Evolutionary conservation across 345 rosid genomes (phyloP).

Genomic region (Conringia planisiliqua): DNA sequence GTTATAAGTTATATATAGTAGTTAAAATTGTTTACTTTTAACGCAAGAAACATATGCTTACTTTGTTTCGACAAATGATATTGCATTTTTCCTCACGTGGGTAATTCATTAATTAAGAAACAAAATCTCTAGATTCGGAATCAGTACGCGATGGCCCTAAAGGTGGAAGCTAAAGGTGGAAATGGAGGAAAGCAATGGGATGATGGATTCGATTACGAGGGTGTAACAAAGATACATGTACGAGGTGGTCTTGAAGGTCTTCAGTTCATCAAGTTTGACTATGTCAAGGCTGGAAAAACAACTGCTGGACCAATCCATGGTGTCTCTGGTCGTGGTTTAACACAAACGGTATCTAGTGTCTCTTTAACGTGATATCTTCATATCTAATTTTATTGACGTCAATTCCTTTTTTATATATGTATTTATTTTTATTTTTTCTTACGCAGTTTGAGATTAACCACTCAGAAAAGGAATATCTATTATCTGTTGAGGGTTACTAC

Average conservation of each 20-base stretch:
- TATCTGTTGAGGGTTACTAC: conserved; percentile 15
- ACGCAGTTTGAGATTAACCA: conserved; percentile 8
- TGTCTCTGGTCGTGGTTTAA: neutral
- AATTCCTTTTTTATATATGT: neutral
- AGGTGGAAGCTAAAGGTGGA: conserved; percentile 23
- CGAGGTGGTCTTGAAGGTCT: neutral
- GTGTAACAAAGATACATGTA: conserved; percentile 4
- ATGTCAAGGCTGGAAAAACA: neutral
- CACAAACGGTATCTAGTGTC: neutral
- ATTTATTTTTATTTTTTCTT: neutral
- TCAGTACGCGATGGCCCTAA: neutral
- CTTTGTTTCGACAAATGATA: neutral
- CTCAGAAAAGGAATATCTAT: neutral
- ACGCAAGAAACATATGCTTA: neutral
- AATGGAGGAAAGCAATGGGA: conserved; percentile 24
- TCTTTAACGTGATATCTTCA: neutral
- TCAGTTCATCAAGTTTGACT: neutral
- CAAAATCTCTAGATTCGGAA: neutral
- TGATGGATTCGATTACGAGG: neutral
- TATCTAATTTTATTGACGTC: neutral
- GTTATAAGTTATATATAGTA: neutral
- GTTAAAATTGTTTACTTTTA: neutral
- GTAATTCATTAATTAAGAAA: neutral
- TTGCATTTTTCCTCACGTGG: neutral
- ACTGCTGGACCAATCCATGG: neutral